Evolutionary conservation across 2,329 filamentous ascomycete genomes (phyloP), one percentile per base, ranked within the genome.

Genomic region (Sporothrix dimorphospora): DNA sequence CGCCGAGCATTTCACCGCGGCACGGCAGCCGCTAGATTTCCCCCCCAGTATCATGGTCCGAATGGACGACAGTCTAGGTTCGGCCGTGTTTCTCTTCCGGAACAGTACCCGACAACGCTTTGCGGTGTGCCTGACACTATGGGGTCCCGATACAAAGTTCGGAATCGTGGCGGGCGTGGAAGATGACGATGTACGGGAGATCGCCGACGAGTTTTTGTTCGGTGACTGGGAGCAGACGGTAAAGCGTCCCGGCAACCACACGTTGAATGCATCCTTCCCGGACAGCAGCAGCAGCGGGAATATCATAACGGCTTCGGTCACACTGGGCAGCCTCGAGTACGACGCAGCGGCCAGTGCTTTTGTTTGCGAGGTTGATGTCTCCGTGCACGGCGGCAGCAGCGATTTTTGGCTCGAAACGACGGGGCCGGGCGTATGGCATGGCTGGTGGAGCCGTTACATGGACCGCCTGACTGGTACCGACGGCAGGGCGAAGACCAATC

Each of bases 131-230:
- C 27, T 72, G 19, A 51, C 42, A 16, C 27, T 69, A 12, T 72
- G 70, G 70, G 70, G 70, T 19, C n/a, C 53, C 2, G 63, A 69
- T 7, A 68, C 40, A 21, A 71, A 71, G 42, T 30, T 68, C 42
- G 70, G 70, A 1, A 34, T 71, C 19, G 51, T 63, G 24, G 40
- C 63, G 0, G 40, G 57, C 19, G 19, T 49, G 14, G 30, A 19
- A 12, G 8, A 61, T 21, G 63, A 49, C 27, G 63, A 71, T 27
- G 16, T 71, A 6, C 24, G 24, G 11, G 34, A 24, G n/a, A 59
- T 71, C 27, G 70, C 70, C 27, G 70, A 71, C 51, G 51, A 55
- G 21, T 71, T 71, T 38, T 42, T 71, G 70, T 71, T 71, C n/a
- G 70, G 70, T 11, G 12, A 61, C 16, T 30, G 40, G 19, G n/a